phyloP scores from a whole-genome alignment of 768 basidiomycete genomes.

The Lanmaoa pseudosensibilis region DNA sequence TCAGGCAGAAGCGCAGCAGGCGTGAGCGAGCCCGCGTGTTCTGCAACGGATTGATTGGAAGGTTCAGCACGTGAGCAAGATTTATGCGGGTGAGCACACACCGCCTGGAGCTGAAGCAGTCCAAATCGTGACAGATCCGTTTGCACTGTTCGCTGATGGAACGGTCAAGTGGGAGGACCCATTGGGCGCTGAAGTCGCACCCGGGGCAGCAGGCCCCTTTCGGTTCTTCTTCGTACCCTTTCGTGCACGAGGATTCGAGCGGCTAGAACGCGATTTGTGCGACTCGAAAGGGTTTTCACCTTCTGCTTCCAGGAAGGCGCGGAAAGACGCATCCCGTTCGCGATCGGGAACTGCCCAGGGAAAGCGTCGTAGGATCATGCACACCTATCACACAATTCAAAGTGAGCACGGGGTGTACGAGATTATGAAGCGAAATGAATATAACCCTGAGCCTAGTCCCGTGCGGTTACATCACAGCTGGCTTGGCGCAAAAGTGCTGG shows the following conservation, averaged over 20 bases:
- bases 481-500: background rate
- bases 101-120: slow-evolving; percentile 17
- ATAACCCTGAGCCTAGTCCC: background rate
- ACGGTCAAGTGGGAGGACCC: slow-evolving; percentile 2
- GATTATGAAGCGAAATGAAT: slow-evolving; percentile 5
- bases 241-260: slow-evolving; percentile 3
- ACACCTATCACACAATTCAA: slow-evolving; percentile 36
- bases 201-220: background rate
- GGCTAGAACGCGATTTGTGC: slow-evolving; percentile 21
- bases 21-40: slow-evolving; percentile 10
- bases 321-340: slow-evolving; percentile 89
- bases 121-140: slow-evolving; percentile 3
- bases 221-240: slow-evolving; percentile 9
- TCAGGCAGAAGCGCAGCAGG: slow-evolving; percentile 22
- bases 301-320: slow-evolving; percentile 89
- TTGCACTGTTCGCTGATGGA: slow-evolving; percentile 2
- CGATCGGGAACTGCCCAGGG: slow-evolving; percentile 98
- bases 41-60: slow-evolving; percentile 11
- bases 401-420: slow-evolving; percentile 15
- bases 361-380: slow-evolving; percentile 96
- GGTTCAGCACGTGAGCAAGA: slow-evolving; percentile 13
- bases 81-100: slow-evolving; percentile 16
- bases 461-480: slow-evolving; percentile 3
- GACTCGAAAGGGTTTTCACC: slow-evolving; percentile 63
- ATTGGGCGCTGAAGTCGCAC: background rate